Evolutionary conservation across 208 protist genomes (phyloP).

Genomic region (Leishmania amazonensis): DNA sequence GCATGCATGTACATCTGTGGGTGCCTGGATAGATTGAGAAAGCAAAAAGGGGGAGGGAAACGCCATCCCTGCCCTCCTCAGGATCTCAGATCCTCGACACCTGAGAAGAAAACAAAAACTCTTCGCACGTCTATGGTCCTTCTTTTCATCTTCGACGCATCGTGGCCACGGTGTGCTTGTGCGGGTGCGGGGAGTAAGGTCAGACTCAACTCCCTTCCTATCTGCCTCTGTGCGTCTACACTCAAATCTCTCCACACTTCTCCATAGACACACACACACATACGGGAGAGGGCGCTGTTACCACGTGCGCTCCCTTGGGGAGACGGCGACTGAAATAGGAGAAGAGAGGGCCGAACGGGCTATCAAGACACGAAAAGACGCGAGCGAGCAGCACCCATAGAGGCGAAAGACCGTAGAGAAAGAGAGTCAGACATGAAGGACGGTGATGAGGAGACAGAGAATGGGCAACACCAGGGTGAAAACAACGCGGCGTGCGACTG

Average conservation of each 20-base stretch:
- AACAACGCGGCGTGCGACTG: background rate
- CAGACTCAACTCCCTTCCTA: background rate
- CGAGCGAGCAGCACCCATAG: background rate
- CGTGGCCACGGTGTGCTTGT: background rate
- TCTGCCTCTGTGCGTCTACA: background rate
- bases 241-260: background rate
- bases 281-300: background rate
- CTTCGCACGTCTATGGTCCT: background rate
- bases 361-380: background rate
- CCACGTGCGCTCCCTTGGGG: background rate
- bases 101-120: background rate
- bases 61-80: background rate
- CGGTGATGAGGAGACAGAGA: background rate
- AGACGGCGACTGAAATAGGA: background rate
- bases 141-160: background rate
- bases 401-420: background rate
- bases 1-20: background rate
- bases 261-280: background rate
- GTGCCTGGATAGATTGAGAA: background rate
- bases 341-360: too few relatives aligned
- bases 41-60: background rate
- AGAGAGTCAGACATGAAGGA: background rate
- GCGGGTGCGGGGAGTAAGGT: background rate
- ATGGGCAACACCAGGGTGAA: background rate
- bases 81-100: background rate